Evolutionary conservation across 2,329 filamentous ascomycete genomes (phyloP).

Genomic region (Talaromyces sp.): DNA sequence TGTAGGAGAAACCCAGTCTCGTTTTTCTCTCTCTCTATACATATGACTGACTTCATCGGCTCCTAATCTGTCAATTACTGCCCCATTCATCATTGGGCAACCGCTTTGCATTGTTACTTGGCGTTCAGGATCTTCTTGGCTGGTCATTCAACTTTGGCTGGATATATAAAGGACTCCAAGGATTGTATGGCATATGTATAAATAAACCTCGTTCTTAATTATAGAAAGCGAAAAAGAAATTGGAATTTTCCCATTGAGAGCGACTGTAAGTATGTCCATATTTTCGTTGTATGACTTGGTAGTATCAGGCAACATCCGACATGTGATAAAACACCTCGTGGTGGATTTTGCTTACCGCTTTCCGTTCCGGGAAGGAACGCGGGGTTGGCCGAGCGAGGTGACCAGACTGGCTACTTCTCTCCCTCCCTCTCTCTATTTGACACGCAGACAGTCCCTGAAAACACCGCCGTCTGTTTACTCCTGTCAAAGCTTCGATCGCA

Average conservation of each 20-base stretch:
- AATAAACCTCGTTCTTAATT: not conserved
- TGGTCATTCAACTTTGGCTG: not conserved
- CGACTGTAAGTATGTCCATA: not conserved
- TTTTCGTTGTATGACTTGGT: not conserved
- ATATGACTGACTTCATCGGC: not conserved
- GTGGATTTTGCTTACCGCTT: conserved; percentile 3
- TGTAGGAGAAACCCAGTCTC: not conserved
- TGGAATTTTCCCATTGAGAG: not conserved
- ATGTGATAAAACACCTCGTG: not conserved
- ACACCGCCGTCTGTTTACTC: not conserved
- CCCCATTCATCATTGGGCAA: not conserved
- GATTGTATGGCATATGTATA: not conserved
- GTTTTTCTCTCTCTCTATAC: not conserved
- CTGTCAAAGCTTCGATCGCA: conserved; percentile 7
- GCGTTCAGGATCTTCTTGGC: not conserved
- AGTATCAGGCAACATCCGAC: not conserved
- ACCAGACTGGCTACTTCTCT: not conserved
- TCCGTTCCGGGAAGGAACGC: not conserved
- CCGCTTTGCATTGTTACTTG: not conserved
- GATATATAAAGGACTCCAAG: not conserved
- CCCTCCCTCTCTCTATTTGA: not conserved
- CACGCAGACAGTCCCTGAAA: not conserved
- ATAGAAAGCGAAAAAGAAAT: not conserved
- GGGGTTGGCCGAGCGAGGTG: conserved; percentile 1
- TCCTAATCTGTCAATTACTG: not conserved